Evolutionary conservation across 768 basidiomycete genomes (phyloP).

Genomic region (Pulveroboletus sp.): DNA sequence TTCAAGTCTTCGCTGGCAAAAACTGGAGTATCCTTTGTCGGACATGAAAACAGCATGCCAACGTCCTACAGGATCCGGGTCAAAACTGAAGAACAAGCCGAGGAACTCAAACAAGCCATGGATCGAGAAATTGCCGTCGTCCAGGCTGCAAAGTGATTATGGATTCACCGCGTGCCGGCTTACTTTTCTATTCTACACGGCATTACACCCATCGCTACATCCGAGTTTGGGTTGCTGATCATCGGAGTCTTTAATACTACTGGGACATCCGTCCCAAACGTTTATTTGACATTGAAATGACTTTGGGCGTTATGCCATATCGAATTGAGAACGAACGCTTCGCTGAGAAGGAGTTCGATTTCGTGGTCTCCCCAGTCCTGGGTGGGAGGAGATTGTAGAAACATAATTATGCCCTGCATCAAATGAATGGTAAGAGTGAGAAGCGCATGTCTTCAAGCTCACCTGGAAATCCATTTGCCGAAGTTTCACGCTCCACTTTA

Average conservation of each 20-base stretch:
- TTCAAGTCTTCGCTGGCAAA: conserved; percentile 52
- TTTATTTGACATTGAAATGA: conserved; percentile 63
- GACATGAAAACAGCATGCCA: conserved; percentile 56
- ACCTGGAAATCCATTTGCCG: conserved; percentile 99
- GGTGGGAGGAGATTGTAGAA: conserved; percentile 87
- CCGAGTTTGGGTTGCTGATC: conserved; percentile 14
- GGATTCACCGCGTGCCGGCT: not conserved
- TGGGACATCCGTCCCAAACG: not conserved
- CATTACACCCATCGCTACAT: conserved; percentile 27
- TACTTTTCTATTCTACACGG: conserved; percentile 12
- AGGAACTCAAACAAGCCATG: conserved; percentile 52
- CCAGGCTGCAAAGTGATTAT: conserved; percentile 19
- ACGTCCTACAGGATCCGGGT: conserved; percentile 61
- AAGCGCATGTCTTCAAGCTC: conserved; percentile 16
- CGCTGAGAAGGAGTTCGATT: conserved; percentile 89
- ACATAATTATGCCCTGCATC: conserved; percentile 94
- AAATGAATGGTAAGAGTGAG: not conserved
- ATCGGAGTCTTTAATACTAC: conserved; percentile 1
- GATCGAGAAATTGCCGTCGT: conserved; percentile 59
- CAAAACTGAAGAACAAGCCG: conserved; percentile 55
- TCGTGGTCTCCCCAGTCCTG: conserved; percentile 96
- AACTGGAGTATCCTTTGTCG: conserved; percentile 60
- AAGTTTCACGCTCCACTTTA: conserved; percentile 90
- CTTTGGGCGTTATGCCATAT: conserved; percentile 93
- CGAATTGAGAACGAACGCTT: conserved; percentile 91